A percentile compares a stretch with the other conserved stretches of the same genome.
Conservation (phyloP, 192 early-diverging fungal species). For the Linnemannia zychae region DNA sequence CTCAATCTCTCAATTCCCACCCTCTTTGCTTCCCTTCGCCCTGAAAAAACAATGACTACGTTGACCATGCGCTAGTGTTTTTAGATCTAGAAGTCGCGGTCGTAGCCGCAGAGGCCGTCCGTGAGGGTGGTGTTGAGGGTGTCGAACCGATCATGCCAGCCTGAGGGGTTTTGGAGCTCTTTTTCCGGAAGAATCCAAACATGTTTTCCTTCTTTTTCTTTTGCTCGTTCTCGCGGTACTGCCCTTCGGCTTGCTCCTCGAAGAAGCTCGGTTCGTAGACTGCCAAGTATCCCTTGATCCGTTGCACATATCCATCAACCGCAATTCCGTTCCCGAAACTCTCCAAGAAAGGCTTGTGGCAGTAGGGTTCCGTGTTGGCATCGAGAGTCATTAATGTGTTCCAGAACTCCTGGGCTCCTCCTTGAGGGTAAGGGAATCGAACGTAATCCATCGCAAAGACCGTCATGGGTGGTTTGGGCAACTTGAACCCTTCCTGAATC, state of each 20-base stretch:
- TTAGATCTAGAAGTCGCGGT: not conserved
- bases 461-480: slow-evolving; percentile 26
- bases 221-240: slow-evolving; percentile 44
- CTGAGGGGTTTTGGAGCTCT: not conserved
- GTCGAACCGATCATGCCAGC: not conserved
- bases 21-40: no score
- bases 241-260: slow-evolving; percentile 47
- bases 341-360: slow-evolving; percentile 46
- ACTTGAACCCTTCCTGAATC: slow-evolving; percentile 49
- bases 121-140: not conserved
- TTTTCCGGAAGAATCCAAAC: slow-evolving; percentile 42
- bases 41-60: not conserved
- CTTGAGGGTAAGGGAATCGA: slow-evolving; percentile 39
- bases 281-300: slow-evolving; percentile 47
- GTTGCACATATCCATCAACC: slow-evolving; percentile 44
- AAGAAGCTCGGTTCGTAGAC: slow-evolving; percentile 47
- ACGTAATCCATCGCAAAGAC: slow-evolving; percentile 54
- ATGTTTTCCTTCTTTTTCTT: slow-evolving; percentile 41
- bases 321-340: slow-evolving; percentile 39
- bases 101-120: not conserved
- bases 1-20: no score
- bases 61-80: not conserved
- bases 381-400: slow-evolving; percentile 47
- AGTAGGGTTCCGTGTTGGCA: slow-evolving; percentile 44
- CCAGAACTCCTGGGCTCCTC: slow-evolving; percentile 54